Evolutionary conservation across 129 eudicot species (phyloP).

Genomic region (Centaurea solstitialis): DNA sequence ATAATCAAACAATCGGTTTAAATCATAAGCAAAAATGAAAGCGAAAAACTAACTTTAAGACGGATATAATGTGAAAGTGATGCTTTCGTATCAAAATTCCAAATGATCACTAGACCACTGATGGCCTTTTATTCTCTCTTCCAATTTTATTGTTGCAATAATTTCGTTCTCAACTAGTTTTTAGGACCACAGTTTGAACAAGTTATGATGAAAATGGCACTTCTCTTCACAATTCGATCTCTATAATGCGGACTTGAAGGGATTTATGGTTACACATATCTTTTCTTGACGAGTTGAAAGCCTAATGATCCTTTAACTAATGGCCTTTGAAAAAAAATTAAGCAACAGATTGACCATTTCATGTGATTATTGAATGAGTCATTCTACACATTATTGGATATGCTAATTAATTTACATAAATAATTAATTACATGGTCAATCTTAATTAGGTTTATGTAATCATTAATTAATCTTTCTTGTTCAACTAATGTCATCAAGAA

Average conservation of each 20-base stretch:
- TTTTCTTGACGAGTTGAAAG: conserved; percentile 13
- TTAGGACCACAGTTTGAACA: conserved; percentile 50
- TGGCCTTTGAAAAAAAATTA: conserved; percentile 3
- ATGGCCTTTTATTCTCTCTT: conserved; percentile 30
- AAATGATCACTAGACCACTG: conserved; percentile 42
- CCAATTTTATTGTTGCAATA: conserved; percentile 30
- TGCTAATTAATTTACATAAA: not conserved
- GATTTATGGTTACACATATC: conserved; percentile 10
- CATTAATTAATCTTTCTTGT: conserved; percentile 7
- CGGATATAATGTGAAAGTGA: conserved; percentile 37
- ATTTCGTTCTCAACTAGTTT: conserved; percentile 51
- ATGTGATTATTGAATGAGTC: not conserved
- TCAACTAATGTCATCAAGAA: conserved; percentile 19
- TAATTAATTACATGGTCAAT: too few relatives aligned
- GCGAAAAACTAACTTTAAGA: not conserved
- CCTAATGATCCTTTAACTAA: conserved; percentile 5
- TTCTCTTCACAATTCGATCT: not conserved
- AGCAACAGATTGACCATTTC: conserved; percentile 18
- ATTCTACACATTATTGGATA: not conserved
- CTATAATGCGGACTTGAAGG: not conserved
- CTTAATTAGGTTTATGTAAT: conserved; percentile 2
- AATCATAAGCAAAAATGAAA: not conserved
- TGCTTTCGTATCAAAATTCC: conserved; percentile 50
- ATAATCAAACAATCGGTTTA: not conserved
- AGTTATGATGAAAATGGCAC: conserved; percentile 2